phyloP scores from a whole-genome alignment of 202 grass and related monocot genomes.

The Dendrocalamus latiflorus region DNA sequence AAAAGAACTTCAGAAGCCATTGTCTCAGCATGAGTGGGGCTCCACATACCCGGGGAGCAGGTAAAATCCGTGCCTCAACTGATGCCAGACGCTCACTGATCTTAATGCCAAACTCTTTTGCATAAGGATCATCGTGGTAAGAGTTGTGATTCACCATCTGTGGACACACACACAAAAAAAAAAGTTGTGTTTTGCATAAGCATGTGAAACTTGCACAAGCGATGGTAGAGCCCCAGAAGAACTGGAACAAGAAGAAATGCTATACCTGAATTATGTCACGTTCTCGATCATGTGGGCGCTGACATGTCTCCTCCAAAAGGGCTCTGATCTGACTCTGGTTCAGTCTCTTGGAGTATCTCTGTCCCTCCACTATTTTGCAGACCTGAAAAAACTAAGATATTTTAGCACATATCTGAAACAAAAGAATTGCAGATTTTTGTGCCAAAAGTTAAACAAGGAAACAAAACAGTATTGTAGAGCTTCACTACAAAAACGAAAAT shows the following conservation, averaged over 20 bases:
- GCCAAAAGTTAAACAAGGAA: not conserved
- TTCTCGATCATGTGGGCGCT: slow-evolving; percentile 66
- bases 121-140: slow-evolving; percentile 67
- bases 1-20: not conserved
- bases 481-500: not conserved
- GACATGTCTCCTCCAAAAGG: slow-evolving; percentile 82
- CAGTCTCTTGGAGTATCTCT: slow-evolving; percentile 79
- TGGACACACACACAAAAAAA: not conserved
- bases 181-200: not conserved
- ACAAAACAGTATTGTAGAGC: not conserved
- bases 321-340: slow-evolving; percentile 88
- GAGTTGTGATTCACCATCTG: slow-evolving; percentile 73
- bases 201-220: slow-evolving; percentile 1
- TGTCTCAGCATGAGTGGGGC: not conserved
- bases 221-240: not conserved
- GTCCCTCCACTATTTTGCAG: slow-evolving; percentile 89
- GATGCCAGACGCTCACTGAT: slow-evolving; percentile 63
- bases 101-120: slow-evolving; percentile 76
- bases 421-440: not conserved
- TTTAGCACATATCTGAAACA: not conserved
- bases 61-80: slow-evolving; percentile 77
- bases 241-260: slow-evolving; percentile 35
- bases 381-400: slow-evolving; percentile 36
- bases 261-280: slow-evolving; percentile 71
- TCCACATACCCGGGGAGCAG: slow-evolving; percentile 60